Base-by-base conservation (phyloP, 805 yeast genomes). In the Metschnikowia gelsemii region DNA sequence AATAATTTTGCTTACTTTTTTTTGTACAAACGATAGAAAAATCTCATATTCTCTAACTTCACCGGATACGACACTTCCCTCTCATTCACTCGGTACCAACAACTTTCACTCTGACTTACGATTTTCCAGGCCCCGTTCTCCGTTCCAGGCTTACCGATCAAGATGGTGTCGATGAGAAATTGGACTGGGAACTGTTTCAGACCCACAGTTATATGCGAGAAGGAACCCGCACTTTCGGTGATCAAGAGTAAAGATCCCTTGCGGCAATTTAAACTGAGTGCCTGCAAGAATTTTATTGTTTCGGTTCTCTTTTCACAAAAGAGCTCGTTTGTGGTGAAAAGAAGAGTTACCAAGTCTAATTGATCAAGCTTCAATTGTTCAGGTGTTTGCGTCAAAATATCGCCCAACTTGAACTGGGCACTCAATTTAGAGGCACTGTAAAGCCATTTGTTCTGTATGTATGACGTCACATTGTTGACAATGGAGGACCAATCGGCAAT, bases 201-300 rank as follows among this genome's bases (percentile, higher is more conserved):
- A 3, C 96, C 96, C 31, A 88, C 74, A 2, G 79, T 73, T 27
- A 88, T 84, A 52, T 87, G 82, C 1, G 95, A 86, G 61, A 82
- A 88, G 8, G 95, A 84, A 0, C 96, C 96, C 0, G 96, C 96
- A 63, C 93, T 83, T 55, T 88, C 96, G 2, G 87, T 78, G 18
- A 88, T 78, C 32, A 89, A 66, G 25, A 88, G 61, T 21, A 75
- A 60, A 12, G 87, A 63, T 0, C 90, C 93, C 1, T 59, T 41
- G 25, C 62, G 56, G 60, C 95, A 86, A 6, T 57, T 30, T 4
- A 56, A 49, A 40, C 77, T 73, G 43, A 88, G 60, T 8, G 63
- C 32, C 19, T 51, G 54, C 33, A 51, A 43, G 27, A 51, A 45
- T 22, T 72, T 64, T 27, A 87, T 73, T 4, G 95, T 75, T 31